Percentiles rank a stretch among this genome's conserved stretches.
These are phyloP conservation scores for Irpex sp. DNA, from an alignment of 1,284 basidiomycete species.

Conservation along the genomic window DNA sequence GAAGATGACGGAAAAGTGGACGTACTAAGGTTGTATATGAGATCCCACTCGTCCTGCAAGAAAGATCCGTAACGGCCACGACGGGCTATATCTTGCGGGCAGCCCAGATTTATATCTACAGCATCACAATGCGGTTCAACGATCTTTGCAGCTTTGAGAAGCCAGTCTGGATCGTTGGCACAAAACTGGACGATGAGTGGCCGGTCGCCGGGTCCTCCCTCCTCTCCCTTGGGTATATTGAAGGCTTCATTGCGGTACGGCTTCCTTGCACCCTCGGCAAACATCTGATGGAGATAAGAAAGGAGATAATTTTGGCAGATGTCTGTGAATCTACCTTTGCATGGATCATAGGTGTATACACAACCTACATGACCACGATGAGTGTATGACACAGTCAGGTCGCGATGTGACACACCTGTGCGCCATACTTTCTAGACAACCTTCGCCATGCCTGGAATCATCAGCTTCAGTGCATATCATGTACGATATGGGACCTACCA, in stretches of 20 bases:
- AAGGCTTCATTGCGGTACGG: slow-evolving; percentile 64
- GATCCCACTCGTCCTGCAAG: slow-evolving; percentile 92
- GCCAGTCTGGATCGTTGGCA: slow-evolving; percentile 80
- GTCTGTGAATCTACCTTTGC: slow-evolving; percentile 54
- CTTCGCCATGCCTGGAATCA: slow-evolving; percentile 79
- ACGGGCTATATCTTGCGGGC: slow-evolving; percentile 94
- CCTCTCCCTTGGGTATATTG: slow-evolving; percentile 64
- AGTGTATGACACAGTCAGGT: neutral
- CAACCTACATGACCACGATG: slow-evolving; percentile 45
- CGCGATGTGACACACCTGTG: slow-evolving; percentile 44
- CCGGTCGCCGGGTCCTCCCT: slow-evolving; percentile 67
- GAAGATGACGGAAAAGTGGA: neutral
- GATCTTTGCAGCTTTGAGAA: slow-evolving; percentile 73
- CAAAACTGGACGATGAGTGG: slow-evolving; percentile 95
- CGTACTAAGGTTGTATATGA: slow-evolving; percentile 68
- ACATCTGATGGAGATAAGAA: slow-evolving; percentile 46
- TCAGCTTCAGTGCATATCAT: neutral
- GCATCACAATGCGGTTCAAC: slow-evolving; percentile 83
- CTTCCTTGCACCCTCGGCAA: slow-evolving; percentile 50
- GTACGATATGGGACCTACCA: slow-evolving; percentile 50
- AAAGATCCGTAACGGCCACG: slow-evolving; percentile 88
- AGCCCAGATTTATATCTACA: slow-evolving; percentile 93
- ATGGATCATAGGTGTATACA: slow-evolving; percentile 98
- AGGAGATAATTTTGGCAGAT: no score
- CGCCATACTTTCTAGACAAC: slow-evolving; percentile 84